Base-by-base conservation (phyloP, 75 land plant species). In the Selaginella tamariscina region DNA sequence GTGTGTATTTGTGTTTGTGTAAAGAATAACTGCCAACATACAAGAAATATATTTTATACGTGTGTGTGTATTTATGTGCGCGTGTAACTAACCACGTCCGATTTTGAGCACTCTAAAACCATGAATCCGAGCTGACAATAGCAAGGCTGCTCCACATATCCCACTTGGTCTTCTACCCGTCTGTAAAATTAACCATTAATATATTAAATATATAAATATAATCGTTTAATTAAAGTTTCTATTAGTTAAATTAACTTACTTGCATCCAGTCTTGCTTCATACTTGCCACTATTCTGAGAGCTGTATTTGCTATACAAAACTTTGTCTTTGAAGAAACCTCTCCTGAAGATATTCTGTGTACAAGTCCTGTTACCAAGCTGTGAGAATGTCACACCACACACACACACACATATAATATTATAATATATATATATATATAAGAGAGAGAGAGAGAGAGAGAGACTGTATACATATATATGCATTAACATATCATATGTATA, bases 161-260 rank as follows among this genome's bases (percentile, higher is more conserved):
- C 62, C 62, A n/a, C 62, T 59, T 5, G 62, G 62, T 27, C 62
- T 59, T 9, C 62, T 59, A 26, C 62, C 62, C 62, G 62, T 59
- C 62, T 59, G n/a, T 27, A 8, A 59, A 2, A 9, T 59, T 5
- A n/a, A n/a, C 18, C 8, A n/a, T 59, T 9, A 23, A n/a, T 59
- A 21, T 23, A 5, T 59, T 5, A 59, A 23, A 59, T 9, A 8
- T 5, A 59, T 5, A 59, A 21, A 59, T 23, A 59, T 23, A 59
- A 59, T n/a, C n/a, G n/a, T n/a, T n/a, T n/a, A n/a, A n/a, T n/a
- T n/a, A n/a, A n/a, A n/a, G n/a, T n/a, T n/a, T n/a, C n/a, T n/a
- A n/a, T n/a, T n/a, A n/a, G n/a, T n/a, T n/a, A n/a, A n/a, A n/a
- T n/a, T n/a, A n/a, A n/a, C n/a, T n/a, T n/a, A 59, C 62, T 23